Evolutionary conservation across 495 filamentous ascomycete species (phyloP), one percentile per base, ranked within the genome.

Genomic region (Aspergillus haitiensis): DNA sequence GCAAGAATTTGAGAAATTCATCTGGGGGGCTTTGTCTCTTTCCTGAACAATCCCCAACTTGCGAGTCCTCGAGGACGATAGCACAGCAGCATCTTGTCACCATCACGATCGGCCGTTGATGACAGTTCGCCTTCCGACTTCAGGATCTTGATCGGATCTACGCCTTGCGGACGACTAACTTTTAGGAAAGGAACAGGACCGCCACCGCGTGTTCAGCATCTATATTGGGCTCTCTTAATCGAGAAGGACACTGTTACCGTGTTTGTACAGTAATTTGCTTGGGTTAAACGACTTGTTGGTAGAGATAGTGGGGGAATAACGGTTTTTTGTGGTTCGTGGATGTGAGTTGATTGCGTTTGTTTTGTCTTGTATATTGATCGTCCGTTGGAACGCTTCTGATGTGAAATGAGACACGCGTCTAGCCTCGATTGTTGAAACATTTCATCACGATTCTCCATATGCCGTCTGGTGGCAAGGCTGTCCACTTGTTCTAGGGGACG

Each of bases 401-500:
- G 1, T 27, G 21, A 27, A 27, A 51, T 11, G 10, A 5, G n/a
- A 7, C 7, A 51, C 10, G 34, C 12, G 48, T 13, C 18, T n/a
- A 34, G 31, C 32, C 48, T 51, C 37, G 11, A 51, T 33, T 47
- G 4, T 7, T 27, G 13, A 35, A 40, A 15, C 11, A 51, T 35
- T 13, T 27, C 31, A 18, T 33, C 3, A 39, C n/a, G 6, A 13
- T 10, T 15, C 37, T 21, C 58, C 61, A 58, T 52, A 63, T 64
- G 62, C 36, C 15, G 48, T 12, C 16, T 34, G 13, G 27, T 2
- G 7, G 18, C 12, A 57, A 39, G 8, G 5, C 13, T 15, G 35
- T 15, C 16, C 4, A 21, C 32, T 61, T 42, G 51, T 58, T 55
- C 49, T 65, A 59, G 56, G 57, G 55, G 39, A 7, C 51, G 56